Percentiles rank a stretch among this genome's conserved stretches.
phyloP scores from a whole-genome alignment of 768 basidiomycete genomes.

The Suillus weaverae region DNA sequence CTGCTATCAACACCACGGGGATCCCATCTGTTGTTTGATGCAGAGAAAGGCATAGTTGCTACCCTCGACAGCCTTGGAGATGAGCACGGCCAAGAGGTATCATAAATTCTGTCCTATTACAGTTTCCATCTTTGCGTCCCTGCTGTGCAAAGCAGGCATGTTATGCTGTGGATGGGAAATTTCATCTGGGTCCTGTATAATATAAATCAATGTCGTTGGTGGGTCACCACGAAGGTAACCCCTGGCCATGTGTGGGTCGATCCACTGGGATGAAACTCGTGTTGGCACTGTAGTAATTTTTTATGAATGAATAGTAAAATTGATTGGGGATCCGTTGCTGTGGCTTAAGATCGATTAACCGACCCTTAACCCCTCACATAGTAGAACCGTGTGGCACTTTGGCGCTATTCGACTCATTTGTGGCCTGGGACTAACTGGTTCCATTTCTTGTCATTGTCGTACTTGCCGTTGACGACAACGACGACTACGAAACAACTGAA shows the following conservation, averaged over 20 bases:
- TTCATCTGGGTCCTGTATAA: background rate
- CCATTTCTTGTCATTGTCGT: conserved; percentile 16
- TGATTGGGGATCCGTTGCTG: conserved; percentile 11
- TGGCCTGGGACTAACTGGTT: conserved; percentile 13
- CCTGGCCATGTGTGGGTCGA: conserved; percentile 1
- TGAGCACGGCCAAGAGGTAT: background rate
- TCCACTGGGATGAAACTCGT: background rate
- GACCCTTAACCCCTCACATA: conserved; percentile 31
- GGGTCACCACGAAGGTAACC: background rate
- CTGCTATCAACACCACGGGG: conserved; percentile 47
- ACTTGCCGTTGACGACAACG: conserved; percentile 18
- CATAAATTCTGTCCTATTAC: background rate
- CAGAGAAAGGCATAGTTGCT: conserved; percentile 61
- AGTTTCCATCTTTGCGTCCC: background rate
- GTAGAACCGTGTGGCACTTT: conserved; percentile 17
- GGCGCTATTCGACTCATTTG: conserved; percentile 12
- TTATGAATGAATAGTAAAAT: conserved; percentile 1
- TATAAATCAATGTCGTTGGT: background rate
- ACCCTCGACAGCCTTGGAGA: conserved; percentile 40
- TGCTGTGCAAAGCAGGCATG: background rate
- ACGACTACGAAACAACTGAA: conserved; percentile 1
- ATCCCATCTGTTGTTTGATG: conserved; percentile 47
- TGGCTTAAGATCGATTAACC: conserved; percentile 21
- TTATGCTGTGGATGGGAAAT: background rate
- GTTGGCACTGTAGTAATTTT: background rate